These are phyloP conservation scores for Danielia reshetovae DNA, from an alignment of 805 yeast genomes.

Conservation along the genomic window DNA sequence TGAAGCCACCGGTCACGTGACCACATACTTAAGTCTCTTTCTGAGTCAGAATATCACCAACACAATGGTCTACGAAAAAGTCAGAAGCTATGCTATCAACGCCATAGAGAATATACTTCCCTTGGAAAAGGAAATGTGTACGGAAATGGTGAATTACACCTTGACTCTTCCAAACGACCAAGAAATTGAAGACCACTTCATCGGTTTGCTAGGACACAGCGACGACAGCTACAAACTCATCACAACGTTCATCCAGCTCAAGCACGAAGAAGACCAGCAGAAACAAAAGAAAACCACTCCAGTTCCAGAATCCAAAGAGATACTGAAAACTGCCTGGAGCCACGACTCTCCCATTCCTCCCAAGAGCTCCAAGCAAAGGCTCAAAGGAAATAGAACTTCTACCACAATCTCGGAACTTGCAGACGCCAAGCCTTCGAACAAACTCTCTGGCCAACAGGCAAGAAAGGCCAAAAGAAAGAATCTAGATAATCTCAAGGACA, in stretches of 20 bases:
- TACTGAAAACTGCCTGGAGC: conserved; percentile 2
- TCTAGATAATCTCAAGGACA: conserved; percentile 54
- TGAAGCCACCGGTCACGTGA: too few species aligned
- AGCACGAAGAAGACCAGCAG: conserved; percentile 25
- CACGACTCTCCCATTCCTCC: conserved; percentile 2
- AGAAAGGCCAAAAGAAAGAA: conserved; percentile 40
- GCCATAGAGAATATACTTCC: conserved; percentile 45
- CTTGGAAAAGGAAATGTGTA: conserved; percentile 52
- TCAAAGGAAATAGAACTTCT: conserved; percentile 17
- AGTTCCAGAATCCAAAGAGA: not conserved
- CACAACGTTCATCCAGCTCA: conserved; percentile 38
- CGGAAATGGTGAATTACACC: conserved; percentile 54
- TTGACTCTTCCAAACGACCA: conserved; percentile 39
- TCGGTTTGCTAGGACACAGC: conserved; percentile 54
- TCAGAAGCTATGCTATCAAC: conserved; percentile 23
- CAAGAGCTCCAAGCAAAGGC: conserved; percentile 9
- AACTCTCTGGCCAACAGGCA: conserved; percentile 20
- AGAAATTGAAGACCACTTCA: conserved; percentile 49
- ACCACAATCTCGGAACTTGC: conserved; percentile 47
- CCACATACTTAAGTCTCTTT: too few species aligned
- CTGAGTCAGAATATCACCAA: too few species aligned
- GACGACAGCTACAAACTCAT: conserved; percentile 49
- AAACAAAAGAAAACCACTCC: conserved; percentile 9
- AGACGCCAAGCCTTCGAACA: conserved; percentile 32
- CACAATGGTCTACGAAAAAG: conserved; percentile 17